Evolutionary conservation across 768 basidiomycete species (phyloP).

Genomic region (Naganishia friedmannii): DNA sequence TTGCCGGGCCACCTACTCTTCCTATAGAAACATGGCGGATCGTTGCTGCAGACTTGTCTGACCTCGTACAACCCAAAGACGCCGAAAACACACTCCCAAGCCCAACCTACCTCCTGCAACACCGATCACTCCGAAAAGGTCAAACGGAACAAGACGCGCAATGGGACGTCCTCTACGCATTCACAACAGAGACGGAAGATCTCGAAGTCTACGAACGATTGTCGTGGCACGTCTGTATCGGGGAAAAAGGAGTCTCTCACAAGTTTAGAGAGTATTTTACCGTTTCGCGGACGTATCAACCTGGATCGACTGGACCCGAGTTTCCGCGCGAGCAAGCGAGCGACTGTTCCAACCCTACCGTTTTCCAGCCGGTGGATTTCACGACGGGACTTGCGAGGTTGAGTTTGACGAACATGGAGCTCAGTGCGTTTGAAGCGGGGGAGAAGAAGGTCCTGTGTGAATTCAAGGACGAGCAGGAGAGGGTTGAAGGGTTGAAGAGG

Average conservation of each 20-base stretch:
- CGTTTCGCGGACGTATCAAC: conserved; percentile 21
- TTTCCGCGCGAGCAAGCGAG: not conserved
- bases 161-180: conserved; percentile 22
- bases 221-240: conserved; percentile 22
- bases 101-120: conserved; percentile 13
- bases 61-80: not conserved
- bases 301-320: conserved; percentile 5
- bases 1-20: not conserved
- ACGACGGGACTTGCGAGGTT: conserved; percentile 3
- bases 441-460: conserved; percentile 8
- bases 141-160: conserved; percentile 1
- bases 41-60: not conserved
- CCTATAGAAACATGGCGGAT: conserved; percentile 14
- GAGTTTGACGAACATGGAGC: conserved; percentile 23
- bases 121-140: conserved; percentile 8
- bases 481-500: not conserved
- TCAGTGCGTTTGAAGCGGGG: conserved; percentile 6
- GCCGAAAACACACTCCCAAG: not conserved
- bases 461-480: conserved; percentile 3
- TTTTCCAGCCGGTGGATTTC: not conserved
- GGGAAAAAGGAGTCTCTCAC: conserved; percentile 11
- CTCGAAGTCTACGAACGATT: conserved; percentile 17
- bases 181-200: conserved; percentile 4
- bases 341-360: too few relatives aligned
- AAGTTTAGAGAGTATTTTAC: conserved; percentile 24